Evolutionary conservation across 31 red algal genomes (phyloP).

Genomic region (Odonthalia washingtoniensis): DNA sequence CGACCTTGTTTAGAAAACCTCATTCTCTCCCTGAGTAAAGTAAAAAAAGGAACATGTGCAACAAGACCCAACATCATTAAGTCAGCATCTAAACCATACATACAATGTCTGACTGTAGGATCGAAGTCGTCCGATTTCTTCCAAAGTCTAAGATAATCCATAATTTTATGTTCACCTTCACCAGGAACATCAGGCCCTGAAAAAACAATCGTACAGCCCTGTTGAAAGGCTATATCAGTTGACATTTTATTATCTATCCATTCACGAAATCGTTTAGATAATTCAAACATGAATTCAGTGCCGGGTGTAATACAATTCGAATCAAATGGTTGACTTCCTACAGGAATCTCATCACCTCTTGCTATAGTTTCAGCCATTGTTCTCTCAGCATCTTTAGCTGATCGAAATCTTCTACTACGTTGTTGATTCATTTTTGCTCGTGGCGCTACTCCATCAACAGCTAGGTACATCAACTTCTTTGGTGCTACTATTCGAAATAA

Average conservation of each 20-base stretch:
- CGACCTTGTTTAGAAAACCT: slow-evolving; percentile 55
- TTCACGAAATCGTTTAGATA: slow-evolving; percentile 63
- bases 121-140: slow-evolving; percentile 67
- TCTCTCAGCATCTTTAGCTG: slow-evolving; percentile 82
- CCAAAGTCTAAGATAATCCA: slow-evolving; percentile 85
- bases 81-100: slow-evolving; percentile 99
- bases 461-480: slow-evolving; percentile 86
- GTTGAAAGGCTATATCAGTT: slow-evolving; percentile 51
- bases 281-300: slow-evolving; percentile 89
- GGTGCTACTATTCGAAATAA: slow-evolving; percentile 86
- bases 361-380: slow-evolving; percentile 68
- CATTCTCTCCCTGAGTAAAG: slow-evolving; percentile 85
- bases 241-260: slow-evolving; percentile 65
- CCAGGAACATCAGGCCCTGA: slow-evolving; percentile 89
- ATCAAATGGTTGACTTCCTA: slow-evolving; percentile 60
- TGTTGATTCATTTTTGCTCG: slow-evolving; percentile 99
- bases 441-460: slow-evolving; percentile 96
- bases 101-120: slow-evolving; percentile 69
- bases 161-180: slow-evolving; percentile 99
- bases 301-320: slow-evolving; percentile 98
- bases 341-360: slow-evolving; percentile 44
- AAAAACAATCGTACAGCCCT: slow-evolving; percentile 67
- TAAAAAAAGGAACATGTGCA: slow-evolving; percentile 91
- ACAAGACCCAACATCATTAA: slow-evolving; percentile 98
- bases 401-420: slow-evolving; percentile 87